Conservation (phyloP, 805 yeast species). For the Candida ponderosae region DNA sequence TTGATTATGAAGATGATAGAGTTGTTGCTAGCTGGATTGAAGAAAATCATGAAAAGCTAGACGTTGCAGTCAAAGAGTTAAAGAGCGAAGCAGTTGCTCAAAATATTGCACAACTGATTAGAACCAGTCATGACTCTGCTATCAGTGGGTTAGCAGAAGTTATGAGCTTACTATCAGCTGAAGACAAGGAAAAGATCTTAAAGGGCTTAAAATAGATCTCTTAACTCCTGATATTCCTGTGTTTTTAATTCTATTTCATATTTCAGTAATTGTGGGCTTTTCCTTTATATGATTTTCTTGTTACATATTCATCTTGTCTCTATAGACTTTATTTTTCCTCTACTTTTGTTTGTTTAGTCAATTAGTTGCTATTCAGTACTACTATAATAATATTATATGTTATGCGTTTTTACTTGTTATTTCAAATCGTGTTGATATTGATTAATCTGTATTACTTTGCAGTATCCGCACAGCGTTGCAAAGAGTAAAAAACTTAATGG, state of each 20-base stretch:
- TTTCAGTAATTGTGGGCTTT: too few species aligned
- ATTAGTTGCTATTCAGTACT: too few species aligned
- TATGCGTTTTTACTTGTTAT: too few species aligned
- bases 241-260: neutral
- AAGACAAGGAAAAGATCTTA: slow-evolving; percentile 41
- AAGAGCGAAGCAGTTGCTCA: slow-evolving; percentile 61
- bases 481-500: too few species aligned
- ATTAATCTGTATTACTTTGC: too few species aligned
- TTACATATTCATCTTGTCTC: too few species aligned
- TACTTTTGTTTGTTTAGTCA: too few species aligned
- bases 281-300: too few species aligned
- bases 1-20: slow-evolving; percentile 64
- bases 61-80: slow-evolving; percentile 52
- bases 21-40: slow-evolving; percentile 84
- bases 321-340: too few species aligned
- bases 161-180: slow-evolving; percentile 40
- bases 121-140: slow-evolving; percentile 45
- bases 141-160: slow-evolving; percentile 50
- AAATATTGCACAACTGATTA: slow-evolving; percentile 51
- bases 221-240: neutral
- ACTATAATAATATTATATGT: too few species aligned
- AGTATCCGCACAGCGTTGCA: too few species aligned
- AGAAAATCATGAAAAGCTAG: slow-evolving; percentile 58
- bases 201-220: slow-evolving; percentile 22
- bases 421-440: too few species aligned